Evolutionary conservation across 1,284 basidiomycete species (phyloP).

Genomic region (Retiboletus flavoniger): DNA sequence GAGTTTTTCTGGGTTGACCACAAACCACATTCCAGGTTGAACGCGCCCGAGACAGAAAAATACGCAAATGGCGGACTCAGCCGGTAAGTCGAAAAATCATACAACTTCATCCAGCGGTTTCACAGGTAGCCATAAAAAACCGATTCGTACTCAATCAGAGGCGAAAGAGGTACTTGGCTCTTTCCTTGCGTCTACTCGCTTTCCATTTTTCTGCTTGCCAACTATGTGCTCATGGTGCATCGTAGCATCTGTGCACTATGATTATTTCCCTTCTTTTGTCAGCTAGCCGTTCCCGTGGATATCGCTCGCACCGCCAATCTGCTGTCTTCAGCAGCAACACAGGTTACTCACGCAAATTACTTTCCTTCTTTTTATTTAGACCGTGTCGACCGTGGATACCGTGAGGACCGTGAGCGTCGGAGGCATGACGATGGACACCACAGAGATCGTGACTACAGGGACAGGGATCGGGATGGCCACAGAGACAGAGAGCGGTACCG

Average conservation of each 20-base stretch:
- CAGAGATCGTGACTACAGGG: slow-evolving; percentile 45
- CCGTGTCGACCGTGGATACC: slow-evolving; percentile 49
- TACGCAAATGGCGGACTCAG: slow-evolving; percentile 41
- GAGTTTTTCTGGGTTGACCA: slow-evolving; percentile 27
- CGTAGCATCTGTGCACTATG: slow-evolving; percentile 53
- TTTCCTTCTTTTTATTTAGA: slow-evolving; percentile 44
- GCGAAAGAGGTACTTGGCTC: slow-evolving; percentile 38
- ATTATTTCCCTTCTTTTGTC: slow-evolving; percentile 52
- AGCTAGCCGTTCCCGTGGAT: slow-evolving; percentile 49
- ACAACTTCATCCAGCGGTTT: slow-evolving; percentile 19
- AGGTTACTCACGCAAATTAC: slow-evolving; percentile 49
- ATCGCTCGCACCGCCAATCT: slow-evolving; percentile 38
- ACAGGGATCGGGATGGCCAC: slow-evolving; percentile 45
- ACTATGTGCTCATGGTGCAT: slow-evolving; percentile 63
- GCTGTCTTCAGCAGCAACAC: slow-evolving; percentile 40
- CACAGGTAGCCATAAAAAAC: slow-evolving; percentile 31
- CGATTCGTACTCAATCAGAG: slow-evolving; percentile 33
- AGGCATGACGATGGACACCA: slow-evolving; percentile 55
- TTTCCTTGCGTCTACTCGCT: slow-evolving; percentile 24
- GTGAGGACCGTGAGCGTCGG: slow-evolving; percentile 53
- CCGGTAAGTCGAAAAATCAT: slow-evolving; percentile 29
- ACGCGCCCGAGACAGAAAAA: slow-evolving; percentile 26
- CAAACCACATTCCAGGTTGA: slow-evolving; percentile 23
- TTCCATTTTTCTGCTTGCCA: slow-evolving; percentile 22
- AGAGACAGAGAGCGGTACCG: slow-evolving; percentile 42